Evolutionary conservation across 768 basidiomycete genomes (phyloP).

Genomic region (Amanita muscaria): DNA sequence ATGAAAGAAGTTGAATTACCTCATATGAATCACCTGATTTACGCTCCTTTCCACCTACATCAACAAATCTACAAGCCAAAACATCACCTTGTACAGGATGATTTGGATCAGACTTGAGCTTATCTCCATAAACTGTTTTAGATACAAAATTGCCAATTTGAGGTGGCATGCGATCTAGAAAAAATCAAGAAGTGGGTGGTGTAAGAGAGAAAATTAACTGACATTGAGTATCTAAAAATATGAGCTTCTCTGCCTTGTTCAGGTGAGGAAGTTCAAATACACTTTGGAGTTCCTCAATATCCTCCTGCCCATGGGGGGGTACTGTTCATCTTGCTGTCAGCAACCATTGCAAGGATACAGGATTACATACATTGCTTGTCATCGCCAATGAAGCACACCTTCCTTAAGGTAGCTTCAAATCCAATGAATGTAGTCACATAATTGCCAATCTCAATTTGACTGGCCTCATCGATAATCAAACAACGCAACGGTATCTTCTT

Average conservation of each 20-base stretch:
- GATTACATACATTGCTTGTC: conserved; percentile 48
- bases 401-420: conserved; percentile 32
- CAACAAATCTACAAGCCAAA: conserved; percentile 57
- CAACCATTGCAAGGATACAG: conserved; percentile 7
- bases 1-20: conserved; percentile 19
- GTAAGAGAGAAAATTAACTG: conserved; percentile 17
- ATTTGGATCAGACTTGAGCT: conserved; percentile 43
- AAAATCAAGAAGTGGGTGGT: conserved; percentile 10
- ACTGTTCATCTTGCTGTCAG: conserved; percentile 34
- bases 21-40: conserved; percentile 23
- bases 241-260: conserved; percentile 20
- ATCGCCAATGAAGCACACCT: conserved; percentile 58
- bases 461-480: conserved; percentile 59
- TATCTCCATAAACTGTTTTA: conserved; percentile 47
- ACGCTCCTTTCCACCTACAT: conserved; percentile 37
- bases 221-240: conserved; percentile 75
- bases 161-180: conserved; percentile 74
- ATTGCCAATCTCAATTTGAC: conserved; percentile 53
- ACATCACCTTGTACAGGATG: conserved; percentile 40
- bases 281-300: conserved; percentile 54
- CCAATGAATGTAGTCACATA: conserved; percentile 35
- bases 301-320: conserved; percentile 72
- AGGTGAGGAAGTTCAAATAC: conserved; percentile 74
- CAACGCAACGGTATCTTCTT: conserved; percentile 33
- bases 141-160: conserved; percentile 73